Evolutionary conservation across 148 eudicot genomes (phyloP), one percentile per base, ranked within the genome.

Genomic region (Rhododendron henanense): DNA sequence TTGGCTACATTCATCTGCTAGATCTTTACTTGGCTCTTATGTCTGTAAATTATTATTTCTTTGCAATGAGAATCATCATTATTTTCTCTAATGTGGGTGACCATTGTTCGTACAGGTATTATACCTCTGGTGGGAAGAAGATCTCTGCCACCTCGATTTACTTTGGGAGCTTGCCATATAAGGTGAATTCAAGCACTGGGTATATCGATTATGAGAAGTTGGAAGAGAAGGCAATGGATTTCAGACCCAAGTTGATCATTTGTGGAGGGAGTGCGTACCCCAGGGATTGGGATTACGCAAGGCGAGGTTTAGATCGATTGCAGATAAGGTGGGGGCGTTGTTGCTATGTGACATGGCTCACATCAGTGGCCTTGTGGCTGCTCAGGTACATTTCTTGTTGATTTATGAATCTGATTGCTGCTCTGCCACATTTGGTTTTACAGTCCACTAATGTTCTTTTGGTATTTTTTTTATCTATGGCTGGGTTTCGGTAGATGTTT

Each of bases 341-440:
- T 92, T 97, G 95, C 92, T 97, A 0, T 95, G 98, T 89, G 99
- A 97, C 87, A 97, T 97, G 99, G 98, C 99, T 83, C 99, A 97
- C 84, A 97, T 97, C 57, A 95, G 98, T 91, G 99, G 99, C 35
- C 98, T 97, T 88, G 98, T 97, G 88, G 99, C 99, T 91, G 98
- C 99, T 84, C 91, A 97, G 99, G 99, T 97, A 94, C 83, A 59
- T 50, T 67, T 28, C 19, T 88, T n/a, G 31, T 28, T 59, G 10
- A 31, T 85, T 19, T 39, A 23, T 21, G 45, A 61, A 33, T 44
- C 15, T 14, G 0, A 37, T 37, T 75, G 23, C 23, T 16, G 23
- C 16, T 37, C 25, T 78, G 11, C 4, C 23, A 18, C 5, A 4
- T 78, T 78, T 44, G 53, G 19, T 78, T 78, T 78, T 23, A n/a